Base-by-base conservation (phyloP, 352 stramenopile species). In the Elongisporangium prolatum region DNA sequence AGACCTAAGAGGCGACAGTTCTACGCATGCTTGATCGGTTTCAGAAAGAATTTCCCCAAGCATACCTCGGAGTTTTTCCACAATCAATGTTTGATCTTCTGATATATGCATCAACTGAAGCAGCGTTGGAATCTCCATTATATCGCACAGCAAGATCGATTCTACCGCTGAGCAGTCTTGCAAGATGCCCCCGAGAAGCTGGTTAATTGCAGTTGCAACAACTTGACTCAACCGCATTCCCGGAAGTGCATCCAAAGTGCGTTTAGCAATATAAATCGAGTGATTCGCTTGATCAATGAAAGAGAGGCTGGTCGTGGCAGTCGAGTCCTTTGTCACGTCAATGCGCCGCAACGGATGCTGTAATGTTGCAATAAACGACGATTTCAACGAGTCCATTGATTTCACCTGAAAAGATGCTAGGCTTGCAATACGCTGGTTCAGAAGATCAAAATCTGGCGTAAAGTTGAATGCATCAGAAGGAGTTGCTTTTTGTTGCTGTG, bases 121-220 rank as follows among this genome's bases (percentile, higher is more conserved):
- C 7, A 88, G 62, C 3, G 71, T 51, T 10, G 66, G 59, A 28
- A 91, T 88, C 34, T 79, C 71, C 9, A 65, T 52, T 38, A 77
- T 59, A 16, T 90, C 68, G 21, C 76, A 84, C 22, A 60, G 71
- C 48, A 91, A 72, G 37, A 91, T 77, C 1, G 79, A 91, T 48
- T 91, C 82, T 5, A 93, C 51, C 17, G 74, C 69, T 1, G 80
- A 73, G 50, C 68, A 84, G 60, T 93, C 81, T 49, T 86, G 71
- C 21, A 93, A 49, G 13, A 86, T 52, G 20, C 76, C 76, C 14
- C 75, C 77, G 2, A 91, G 67, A 2, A 87, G 52, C 60, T 90
- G 84, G 49, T 93, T 89, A 48, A 93, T 80, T 40, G 74, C 81
- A 21, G 69, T 61, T 10, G 78, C 81, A 20, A 91, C 74, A 9